Evolutionary conservation across 495 filamentous ascomycete species (phyloP), one percentile per base, ranked within the genome.

Genomic region (Neurospora sublineolata): DNA sequence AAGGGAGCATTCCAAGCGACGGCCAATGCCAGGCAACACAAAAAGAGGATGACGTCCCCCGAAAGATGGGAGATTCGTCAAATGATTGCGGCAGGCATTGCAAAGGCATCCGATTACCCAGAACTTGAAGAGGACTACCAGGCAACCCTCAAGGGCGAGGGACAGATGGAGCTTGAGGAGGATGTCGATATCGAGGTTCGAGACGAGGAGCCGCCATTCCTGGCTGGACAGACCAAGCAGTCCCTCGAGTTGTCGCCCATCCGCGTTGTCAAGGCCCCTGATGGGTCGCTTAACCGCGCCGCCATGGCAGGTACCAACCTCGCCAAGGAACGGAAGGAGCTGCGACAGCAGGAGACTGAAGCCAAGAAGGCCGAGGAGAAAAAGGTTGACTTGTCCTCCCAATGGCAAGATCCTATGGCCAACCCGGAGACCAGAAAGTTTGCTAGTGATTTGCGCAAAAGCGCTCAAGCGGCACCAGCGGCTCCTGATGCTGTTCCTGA

Each of bases 1-100:
- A 64, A 64, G 14, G 76, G 76, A 16, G 72, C 78, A 30, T 80
- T 79, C 69, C 79, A 82, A 18, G 76, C 80, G 73, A 76, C 88
- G 41, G 77, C 77, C 5, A 70, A 70, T 8, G 74, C 77, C 14
- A 71, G 77, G 84, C 68, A 86, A 82, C 79, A 88, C 81, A 93
- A 92, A 77, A 98, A 99, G 81, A 87, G 96, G 68, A 87, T 98
- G 89, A 97, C 94, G 0, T 97, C 94, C 3, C 95, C 94, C 4
- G 95, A 99, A 76, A 84, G 95, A 74, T 99, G 94, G 94, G 95
- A 99, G 79, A 97, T 99, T 72, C 91, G 93, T 71, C 96, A 98
- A 77, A 85, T 98, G 60, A 98, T 99, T 75, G 93, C 95, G 20
- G 97, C 96, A 7, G 95, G 95, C 16, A 94, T 93, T 40, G 91